phyloP scores from a whole-genome alignment of 2,329 filamentous ascomycete species.

The Elsinoe ampelina region DNA sequence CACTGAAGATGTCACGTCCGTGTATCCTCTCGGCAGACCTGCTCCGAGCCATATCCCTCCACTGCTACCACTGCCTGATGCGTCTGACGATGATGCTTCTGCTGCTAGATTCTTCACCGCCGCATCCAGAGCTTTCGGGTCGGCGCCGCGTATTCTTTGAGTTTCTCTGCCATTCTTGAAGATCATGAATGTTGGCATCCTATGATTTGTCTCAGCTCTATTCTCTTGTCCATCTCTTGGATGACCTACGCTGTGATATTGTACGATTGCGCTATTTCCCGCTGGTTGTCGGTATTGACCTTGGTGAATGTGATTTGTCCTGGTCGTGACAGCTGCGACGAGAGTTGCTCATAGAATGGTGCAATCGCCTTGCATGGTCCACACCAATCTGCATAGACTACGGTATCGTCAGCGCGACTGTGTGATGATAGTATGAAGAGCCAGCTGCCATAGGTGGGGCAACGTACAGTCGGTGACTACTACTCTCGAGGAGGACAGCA shows the following conservation, averaged over 20 bases:
- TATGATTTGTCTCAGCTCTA: constrained; percentile 20
- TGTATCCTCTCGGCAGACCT: constrained; percentile 67
- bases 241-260: constrained; percentile 53
- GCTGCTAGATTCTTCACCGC: constrained; percentile 61
- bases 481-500: constrained; percentile 64
- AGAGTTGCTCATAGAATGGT: constrained; percentile 71
- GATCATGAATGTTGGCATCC: constrained; percentile 86
- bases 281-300: constrained; percentile 71
- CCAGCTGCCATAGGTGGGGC: constrained; percentile 4
- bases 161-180: constrained; percentile 34
- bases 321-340: constrained; percentile 58
- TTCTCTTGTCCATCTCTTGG: not conserved
- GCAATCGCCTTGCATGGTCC: constrained; percentile 75
- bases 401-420: constrained; percentile 22
- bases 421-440: not conserved
- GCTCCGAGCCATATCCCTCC: constrained; percentile 61
- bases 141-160: constrained; percentile 49
- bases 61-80: constrained; percentile 31
- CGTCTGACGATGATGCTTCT: constrained; percentile 41
- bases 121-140: constrained; percentile 59
- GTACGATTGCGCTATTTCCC: constrained; percentile 65
- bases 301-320: constrained; percentile 75
- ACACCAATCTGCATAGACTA: constrained; percentile 86
- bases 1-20: constrained; percentile 71
- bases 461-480: constrained; percentile 83